Percentiles rank a stretch among this genome's conserved stretches.
phyloP scores from a whole-genome alignment of 2,329 filamentous ascomycete species.

The Trichoderma oligosporum region DNA sequence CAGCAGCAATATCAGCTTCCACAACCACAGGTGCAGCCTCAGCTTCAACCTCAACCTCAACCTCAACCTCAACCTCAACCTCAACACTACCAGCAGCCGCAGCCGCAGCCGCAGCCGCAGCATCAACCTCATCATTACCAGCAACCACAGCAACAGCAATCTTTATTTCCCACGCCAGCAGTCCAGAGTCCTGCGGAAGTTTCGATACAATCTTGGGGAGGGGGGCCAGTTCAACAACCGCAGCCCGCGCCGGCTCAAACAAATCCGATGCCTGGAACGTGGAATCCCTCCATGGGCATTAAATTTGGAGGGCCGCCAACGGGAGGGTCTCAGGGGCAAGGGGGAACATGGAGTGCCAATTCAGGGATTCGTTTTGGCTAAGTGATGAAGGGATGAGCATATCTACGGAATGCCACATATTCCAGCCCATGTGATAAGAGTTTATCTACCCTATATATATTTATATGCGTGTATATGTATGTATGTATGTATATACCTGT shows the following conservation, averaged over 20 bases:
- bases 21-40: slow-evolving; percentile 11
- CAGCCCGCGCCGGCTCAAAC: slow-evolving; percentile 47
- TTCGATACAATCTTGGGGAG: slow-evolving; percentile 57
- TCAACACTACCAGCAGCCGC: slow-evolving; percentile 13
- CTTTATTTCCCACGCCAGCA: slow-evolving; percentile 27
- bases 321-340: slow-evolving; percentile 26
- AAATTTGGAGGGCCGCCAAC: slow-evolving; percentile 57
- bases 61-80: no score
- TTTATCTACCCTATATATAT: neutral
- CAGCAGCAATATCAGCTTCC: slow-evolving; percentile 2
- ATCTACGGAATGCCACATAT: neutral
- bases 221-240: slow-evolving; percentile 48
- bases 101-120: slow-evolving; percentile 9
- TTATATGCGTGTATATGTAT: neutral
- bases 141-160: slow-evolving; percentile 25
- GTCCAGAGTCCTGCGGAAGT: slow-evolving; percentile 40
- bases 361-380: slow-evolving; percentile 55
- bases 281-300: slow-evolving; percentile 79
- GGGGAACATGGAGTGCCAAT: slow-evolving; percentile 55
- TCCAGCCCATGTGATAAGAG: neutral
- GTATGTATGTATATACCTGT: no score
- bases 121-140: slow-evolving; percentile 18
- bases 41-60: no score
- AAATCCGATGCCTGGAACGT: slow-evolving; percentile 40
- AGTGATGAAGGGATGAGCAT: neutral